These are phyloP conservation scores for Anthostomella pinea DNA, from an alignment of 2,329 filamentous ascomycete genomes.

Conservation along the genomic window DNA sequence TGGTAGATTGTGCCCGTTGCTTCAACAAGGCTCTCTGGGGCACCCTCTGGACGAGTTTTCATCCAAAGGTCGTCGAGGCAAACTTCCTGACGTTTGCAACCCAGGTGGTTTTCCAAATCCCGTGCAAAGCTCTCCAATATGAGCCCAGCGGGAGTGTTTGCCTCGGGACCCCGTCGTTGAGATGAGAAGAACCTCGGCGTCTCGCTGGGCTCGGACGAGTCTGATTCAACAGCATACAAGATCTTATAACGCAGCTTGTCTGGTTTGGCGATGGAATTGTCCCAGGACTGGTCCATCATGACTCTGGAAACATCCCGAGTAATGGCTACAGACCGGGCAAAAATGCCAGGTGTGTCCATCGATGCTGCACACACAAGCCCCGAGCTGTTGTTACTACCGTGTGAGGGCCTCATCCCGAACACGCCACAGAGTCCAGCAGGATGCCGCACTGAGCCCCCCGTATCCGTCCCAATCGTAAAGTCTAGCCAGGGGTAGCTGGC, in stretches of 20 bases:
- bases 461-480: slow-evolving; percentile 21
- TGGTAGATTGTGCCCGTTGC: slow-evolving; percentile 15
- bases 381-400: slow-evolving; percentile 3
- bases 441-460: slow-evolving; percentile 18
- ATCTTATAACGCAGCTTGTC: slow-evolving; percentile 8
- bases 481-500: slow-evolving; percentile 20
- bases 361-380: slow-evolving; percentile 7
- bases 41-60: slow-evolving; percentile 6
- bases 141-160: slow-evolving; percentile 2
- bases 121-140: slow-evolving; percentile 12
- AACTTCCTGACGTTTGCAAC: slow-evolving; percentile 9
- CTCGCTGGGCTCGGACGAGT: background rate
- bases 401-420: slow-evolving; percentile 17
- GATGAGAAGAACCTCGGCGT: slow-evolving; percentile 15
- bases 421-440: slow-evolving; percentile 18
- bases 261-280: no score
- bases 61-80: slow-evolving; percentile 16
- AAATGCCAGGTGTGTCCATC: slow-evolving; percentile 15
- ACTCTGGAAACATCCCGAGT: slow-evolving; percentile 5
- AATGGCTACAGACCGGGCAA: slow-evolving; percentile 14
- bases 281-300: slow-evolving; percentile 2
- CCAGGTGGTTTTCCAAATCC: slow-evolving; percentile 8
- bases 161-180: background rate
- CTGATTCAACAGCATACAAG: slow-evolving; percentile 14
- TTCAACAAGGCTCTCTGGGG: slow-evolving; percentile 8